Base-by-base conservation (phyloP, 2,329 filamentous ascomycete genomes). In the Botrytis squamosa region DNA sequence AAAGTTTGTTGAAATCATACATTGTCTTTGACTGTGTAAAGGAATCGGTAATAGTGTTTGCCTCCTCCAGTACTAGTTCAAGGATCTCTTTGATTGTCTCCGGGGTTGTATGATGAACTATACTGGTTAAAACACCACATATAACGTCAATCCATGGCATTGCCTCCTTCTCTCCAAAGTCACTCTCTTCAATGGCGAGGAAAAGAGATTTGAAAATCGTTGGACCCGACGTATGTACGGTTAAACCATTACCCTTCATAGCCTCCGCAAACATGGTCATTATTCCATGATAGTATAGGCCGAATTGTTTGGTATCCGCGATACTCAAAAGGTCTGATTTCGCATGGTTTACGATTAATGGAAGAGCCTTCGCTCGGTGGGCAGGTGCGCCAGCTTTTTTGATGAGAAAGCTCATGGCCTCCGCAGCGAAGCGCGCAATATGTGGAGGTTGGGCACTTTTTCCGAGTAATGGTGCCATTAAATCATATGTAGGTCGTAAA, bases 241-340 rank as follows among this genome's bases (percentile, higher is more conserved):
- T 86, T 67, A 86, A 79, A 3, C 89, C 88, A 22, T 89, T 86
- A 25, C 89, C 88, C 82, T 92, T 91, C 78, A 89, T 87, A 14
- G 95, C 91, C 82, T 98, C 95, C 6, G 94, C 91, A 79, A 98
- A 93, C 86, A 98, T 91, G 29, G 90, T 93, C 93, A 97, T 98
- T 64, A 98, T 83, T 72, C 95, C 96, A 80, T 97, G 91, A 76
- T 92, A 91, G 81, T 97, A 97, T 22, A 94, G 86, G 20, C 86
- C 85, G 75, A 89, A 88, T 75, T 91, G 87, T 59, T 86, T 86
- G 20, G 86, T 85, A n/a, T 85, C 86, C 46, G 82, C 83, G 71
- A 85, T 82, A 52, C 83, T 84, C 68, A 86, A 77, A 69, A 97
- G 85, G 79, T 97, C 93, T 18, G 88, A 83, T 68, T 93, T 88